Base-by-base conservation (phyloP, 495 filamentous ascomycete genomes). In the Hamigera avellanea region DNA sequence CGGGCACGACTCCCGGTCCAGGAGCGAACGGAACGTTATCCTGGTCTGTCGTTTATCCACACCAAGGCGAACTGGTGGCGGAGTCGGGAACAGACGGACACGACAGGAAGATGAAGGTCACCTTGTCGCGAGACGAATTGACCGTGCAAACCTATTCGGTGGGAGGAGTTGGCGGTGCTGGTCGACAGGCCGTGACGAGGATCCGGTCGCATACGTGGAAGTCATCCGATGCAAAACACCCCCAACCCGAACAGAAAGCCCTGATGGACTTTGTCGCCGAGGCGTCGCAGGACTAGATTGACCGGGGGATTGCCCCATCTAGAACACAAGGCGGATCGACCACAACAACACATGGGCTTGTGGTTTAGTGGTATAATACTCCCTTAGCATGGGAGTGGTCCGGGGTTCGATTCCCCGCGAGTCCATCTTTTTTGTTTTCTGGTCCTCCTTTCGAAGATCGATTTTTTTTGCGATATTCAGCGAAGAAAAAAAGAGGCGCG, bases 341-440 rank as follows among this genome's bases (percentile, higher is more conserved):
- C 15, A 17, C n/a, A 32, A 32, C 29, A 5, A 32, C n/a, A n/a
- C n/a, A 33, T 34, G 32, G 28, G 28, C 28, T 30, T 30, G 56
- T 62, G 58, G 58, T 62, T 58, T 62, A 62, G 58, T 62, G 58
- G 58, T 60, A 62, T 62, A 59, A 61, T 53, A 52, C 53, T 45
- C 52, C 47, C 53, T 65, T 65, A 59, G 61, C 54, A 59, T 66
- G 62, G 62, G 63, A 59, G 65, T 64, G 64, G 67, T 70, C 67
- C 64, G 59, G 67, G 67, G 62, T 70, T 72, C 67, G 62, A 70
- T 69, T 70, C 63, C 66, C 67, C 56, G 67, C 67, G 62, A 59
- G 55, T 59, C 57, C 57, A 61, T 49, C 39, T 47, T 53, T 54
- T 53, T 30, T 29, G 10, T 23, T 23, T 4, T 23, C 9, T 9